Evolutionary conservation across 331 rosid species (phyloP).

Genomic region (Quercus phellos): DNA sequence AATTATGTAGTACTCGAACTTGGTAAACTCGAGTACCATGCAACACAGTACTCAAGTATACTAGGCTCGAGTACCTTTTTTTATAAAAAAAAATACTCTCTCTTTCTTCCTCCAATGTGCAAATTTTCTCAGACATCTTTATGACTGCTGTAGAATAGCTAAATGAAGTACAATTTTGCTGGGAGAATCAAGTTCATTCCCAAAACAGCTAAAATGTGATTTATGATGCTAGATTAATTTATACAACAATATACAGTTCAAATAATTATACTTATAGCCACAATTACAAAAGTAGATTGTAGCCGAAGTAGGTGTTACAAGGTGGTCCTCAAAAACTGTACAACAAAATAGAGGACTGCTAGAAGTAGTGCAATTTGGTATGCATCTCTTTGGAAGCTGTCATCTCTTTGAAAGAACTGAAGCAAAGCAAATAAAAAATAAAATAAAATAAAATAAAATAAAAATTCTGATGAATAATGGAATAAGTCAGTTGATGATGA

Average conservation of each 20-base stretch:
- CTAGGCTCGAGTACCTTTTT: too few species aligned
- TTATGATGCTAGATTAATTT: not conserved
- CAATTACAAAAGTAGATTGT: not conserved
- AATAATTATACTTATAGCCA: not conserved
- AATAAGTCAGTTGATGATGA: not conserved
- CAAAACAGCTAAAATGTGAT: not conserved
- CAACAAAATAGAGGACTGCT: constrained; percentile 72
- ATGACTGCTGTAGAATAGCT: not conserved
- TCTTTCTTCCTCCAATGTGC: not conserved
- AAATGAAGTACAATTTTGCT: not conserved
- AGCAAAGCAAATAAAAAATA: constrained; percentile 9
- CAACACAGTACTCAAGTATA: too few species aligned
- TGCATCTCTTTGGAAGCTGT: constrained; percentile 75
- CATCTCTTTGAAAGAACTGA: constrained; percentile 86
- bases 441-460: too few species aligned
- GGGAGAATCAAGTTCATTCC: not conserved
- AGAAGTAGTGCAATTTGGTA: constrained; percentile 75
- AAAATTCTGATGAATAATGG: not conserved
- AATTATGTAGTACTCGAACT: too few species aligned
- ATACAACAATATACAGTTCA: not conserved
- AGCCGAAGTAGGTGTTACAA: constrained; percentile 34
- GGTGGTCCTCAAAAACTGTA: constrained; percentile 69
- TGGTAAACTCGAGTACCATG: too few species aligned
- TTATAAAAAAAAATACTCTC: too few species aligned
- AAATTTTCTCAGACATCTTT: not conserved